Evolutionary conservation across 768 basidiomycete species (phyloP).

Genomic region (Suillus spraguei): DNA sequence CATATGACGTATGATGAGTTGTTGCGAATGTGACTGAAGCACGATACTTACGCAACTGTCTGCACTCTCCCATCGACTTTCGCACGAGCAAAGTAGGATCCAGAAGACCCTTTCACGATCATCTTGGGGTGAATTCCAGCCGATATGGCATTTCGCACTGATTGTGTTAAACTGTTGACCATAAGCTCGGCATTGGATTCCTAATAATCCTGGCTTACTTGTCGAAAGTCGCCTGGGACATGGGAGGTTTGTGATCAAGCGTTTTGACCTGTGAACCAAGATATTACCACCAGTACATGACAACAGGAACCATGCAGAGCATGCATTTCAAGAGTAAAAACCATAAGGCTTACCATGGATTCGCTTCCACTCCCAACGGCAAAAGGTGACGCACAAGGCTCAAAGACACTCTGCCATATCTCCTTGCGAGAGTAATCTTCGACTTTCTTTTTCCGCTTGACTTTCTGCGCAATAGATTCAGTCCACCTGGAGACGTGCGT

Average conservation of each 20-base stretch:
- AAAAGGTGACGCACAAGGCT: constrained; percentile 51
- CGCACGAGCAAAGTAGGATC: constrained; percentile 89
- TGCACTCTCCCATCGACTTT: constrained; percentile 77
- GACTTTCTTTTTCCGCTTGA: constrained; percentile 77
- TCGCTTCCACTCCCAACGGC: constrained; percentile 31
- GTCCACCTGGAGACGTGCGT: constrained; percentile 62
- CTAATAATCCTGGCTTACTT: constrained; percentile 45
- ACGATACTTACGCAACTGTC: constrained; percentile 70
- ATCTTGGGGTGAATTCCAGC: constrained; percentile 89
- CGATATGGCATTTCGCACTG: constrained; percentile 66
- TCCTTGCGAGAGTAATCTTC: constrained; percentile 65
- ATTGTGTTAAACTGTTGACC: constrained; percentile 54
- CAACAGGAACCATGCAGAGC: not conserved
- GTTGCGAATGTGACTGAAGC: not conserved
- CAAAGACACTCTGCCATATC: constrained; percentile 83
- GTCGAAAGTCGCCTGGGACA: constrained; percentile 75
- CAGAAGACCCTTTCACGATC: constrained; percentile 87
- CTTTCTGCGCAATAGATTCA: constrained; percentile 82
- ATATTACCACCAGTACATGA: constrained; percentile 8
- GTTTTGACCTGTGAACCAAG: constrained; percentile 61
- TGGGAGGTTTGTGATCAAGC: constrained; percentile 75
- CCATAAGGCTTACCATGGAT: constrained; percentile 20
- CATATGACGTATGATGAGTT: not conserved
- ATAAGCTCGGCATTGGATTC: constrained; percentile 16
- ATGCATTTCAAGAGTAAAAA: not conserved